Conservation (phyloP, 306 rosid genomes). For the Prunus fruticosa region DNA sequence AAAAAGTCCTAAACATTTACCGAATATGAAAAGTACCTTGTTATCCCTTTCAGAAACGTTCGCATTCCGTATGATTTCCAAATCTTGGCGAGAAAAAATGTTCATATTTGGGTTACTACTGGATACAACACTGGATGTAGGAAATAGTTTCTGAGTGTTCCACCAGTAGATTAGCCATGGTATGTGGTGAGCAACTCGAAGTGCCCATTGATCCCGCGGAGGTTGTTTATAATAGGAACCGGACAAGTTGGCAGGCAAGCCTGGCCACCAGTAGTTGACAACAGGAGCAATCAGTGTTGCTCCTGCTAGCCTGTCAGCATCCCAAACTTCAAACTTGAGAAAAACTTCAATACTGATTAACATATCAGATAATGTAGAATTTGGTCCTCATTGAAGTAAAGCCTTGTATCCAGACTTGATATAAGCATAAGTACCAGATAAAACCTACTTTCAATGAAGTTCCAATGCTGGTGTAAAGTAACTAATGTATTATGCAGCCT, state of each 20-base stretch:
- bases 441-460: too few species aligned
- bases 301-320: constrained; percentile 47
- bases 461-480: too few species aligned
- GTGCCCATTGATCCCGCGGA: constrained; percentile 42
- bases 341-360: neutral
- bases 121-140: constrained; percentile 31
- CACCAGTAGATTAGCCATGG: constrained; percentile 58
- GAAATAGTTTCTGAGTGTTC: constrained; percentile 56
- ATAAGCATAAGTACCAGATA: too few species aligned
- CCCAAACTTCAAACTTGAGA: neutral
- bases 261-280: constrained; percentile 56
- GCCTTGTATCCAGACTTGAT: too few species aligned
- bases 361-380: too few species aligned
- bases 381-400: too few species aligned
- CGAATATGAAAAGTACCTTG: constrained; percentile 21
- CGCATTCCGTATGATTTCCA: constrained; percentile 13
- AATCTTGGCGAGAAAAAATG: constrained; percentile 39
- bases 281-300: constrained; percentile 46
- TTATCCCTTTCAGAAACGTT: neutral
- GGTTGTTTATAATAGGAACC: constrained; percentile 38
- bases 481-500: too few species aligned
- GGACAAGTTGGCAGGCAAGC: constrained; percentile 39
- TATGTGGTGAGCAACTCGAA: constrained; percentile 44
- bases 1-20: neutral
- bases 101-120: constrained; percentile 5